Conservation (phyloP, 2,329 filamentous ascomycete genomes). For the Ramichloridium luteum region DNA sequence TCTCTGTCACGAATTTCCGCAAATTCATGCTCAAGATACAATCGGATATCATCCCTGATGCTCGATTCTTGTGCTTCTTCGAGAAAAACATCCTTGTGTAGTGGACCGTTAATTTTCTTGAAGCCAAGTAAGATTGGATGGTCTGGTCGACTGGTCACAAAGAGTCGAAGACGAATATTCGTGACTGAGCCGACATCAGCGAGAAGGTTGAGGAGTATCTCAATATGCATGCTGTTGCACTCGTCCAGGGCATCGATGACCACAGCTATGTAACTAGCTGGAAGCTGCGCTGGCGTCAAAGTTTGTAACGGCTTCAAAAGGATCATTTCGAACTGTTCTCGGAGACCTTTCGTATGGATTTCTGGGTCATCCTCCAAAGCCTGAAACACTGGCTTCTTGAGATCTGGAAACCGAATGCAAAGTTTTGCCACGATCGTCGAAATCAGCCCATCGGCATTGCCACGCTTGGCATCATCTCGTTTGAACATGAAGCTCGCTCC, state of each 20-base stretch:
- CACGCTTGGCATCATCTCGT: slow-evolving; percentile 8
- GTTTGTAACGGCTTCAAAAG: slow-evolving; percentile 5
- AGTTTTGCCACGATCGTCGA: slow-evolving; percentile 10
- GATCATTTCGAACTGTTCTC: slow-evolving; percentile 8
- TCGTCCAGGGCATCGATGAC: slow-evolving; percentile 25
- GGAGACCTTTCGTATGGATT: slow-evolving; percentile 4
- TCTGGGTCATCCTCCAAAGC: slow-evolving; percentile 2
- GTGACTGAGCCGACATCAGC: slow-evolving; percentile 5
- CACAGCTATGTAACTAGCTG: slow-evolving; percentile 7
- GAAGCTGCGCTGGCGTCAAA: neutral
- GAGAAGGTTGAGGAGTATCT: slow-evolving; percentile 10
- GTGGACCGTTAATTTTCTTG: slow-evolving; percentile 2
- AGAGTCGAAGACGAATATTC: slow-evolving; percentile 9
- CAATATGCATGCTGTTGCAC: slow-evolving; percentile 17
- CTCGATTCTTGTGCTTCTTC: slow-evolving; percentile 7
- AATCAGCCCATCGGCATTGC: slow-evolving; percentile 9
- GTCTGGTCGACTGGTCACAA: slow-evolving; percentile 18
- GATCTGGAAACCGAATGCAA: slow-evolving; percentile 3
- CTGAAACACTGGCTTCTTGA: slow-evolving; percentile 1
- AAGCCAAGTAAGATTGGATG: slow-evolving; percentile 13
- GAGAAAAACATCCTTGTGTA: slow-evolving; percentile 13
- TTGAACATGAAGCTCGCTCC: slow-evolving; percentile 18
- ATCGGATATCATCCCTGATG: neutral
- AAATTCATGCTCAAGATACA: neutral
- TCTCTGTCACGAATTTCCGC: neutral